Evolutionary conservation across 495 filamentous ascomycete species (phyloP).

Genomic region (Penicillium alfredii): DNA sequence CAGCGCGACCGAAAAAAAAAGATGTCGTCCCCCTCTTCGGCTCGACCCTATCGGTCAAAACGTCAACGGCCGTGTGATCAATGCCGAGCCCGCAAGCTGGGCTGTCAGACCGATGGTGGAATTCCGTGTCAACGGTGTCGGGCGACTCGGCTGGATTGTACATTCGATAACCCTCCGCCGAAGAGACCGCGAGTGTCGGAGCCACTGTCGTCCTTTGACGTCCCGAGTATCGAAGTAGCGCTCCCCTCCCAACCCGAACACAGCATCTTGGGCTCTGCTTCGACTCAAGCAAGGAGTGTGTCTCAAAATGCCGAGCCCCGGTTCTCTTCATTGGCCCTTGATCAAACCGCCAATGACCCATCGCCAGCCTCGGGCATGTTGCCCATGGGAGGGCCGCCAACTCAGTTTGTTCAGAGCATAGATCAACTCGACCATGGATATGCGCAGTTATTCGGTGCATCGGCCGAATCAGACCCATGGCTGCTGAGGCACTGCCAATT

Average conservation of each 20-base stretch:
- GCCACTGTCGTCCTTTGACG: slow-evolving; percentile 4
- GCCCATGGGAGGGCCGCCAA: slow-evolving; percentile 12
- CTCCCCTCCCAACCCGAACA: slow-evolving; percentile 3
- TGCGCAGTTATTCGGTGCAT: slow-evolving; percentile 32
- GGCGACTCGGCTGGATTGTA: slow-evolving; percentile 22
- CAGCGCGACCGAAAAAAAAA: neutral
- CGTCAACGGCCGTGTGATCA: slow-evolving; percentile 34
- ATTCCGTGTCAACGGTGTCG: slow-evolving; percentile 27
- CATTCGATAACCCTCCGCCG: slow-evolving; percentile 27
- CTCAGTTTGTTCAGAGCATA: slow-evolving; percentile 30
- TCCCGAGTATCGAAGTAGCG: slow-evolving; percentile 5
- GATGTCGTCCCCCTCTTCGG: slow-evolving; percentile 13
- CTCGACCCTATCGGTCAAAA: slow-evolving; percentile 36
- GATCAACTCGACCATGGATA: slow-evolving; percentile 28
- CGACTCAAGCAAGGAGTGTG: slow-evolving; percentile 4
- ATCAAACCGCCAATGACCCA: slow-evolving; percentile 5
- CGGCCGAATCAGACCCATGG: slow-evolving; percentile 36
- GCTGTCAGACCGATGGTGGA: slow-evolving; percentile 27
- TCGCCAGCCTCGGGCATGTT: slow-evolving; percentile 16
- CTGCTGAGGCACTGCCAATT: slow-evolving; percentile 33
- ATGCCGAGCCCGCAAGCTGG: slow-evolving; percentile 32
- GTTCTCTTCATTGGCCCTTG: slow-evolving; percentile 14
- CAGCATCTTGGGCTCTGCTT: neutral
- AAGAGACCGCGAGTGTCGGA: slow-evolving; percentile 17
- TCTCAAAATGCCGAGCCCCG: slow-evolving; percentile 5